phyloP scores from a whole-genome alignment of 169 alveolate species.

The Eimeria zaria region DNA sequence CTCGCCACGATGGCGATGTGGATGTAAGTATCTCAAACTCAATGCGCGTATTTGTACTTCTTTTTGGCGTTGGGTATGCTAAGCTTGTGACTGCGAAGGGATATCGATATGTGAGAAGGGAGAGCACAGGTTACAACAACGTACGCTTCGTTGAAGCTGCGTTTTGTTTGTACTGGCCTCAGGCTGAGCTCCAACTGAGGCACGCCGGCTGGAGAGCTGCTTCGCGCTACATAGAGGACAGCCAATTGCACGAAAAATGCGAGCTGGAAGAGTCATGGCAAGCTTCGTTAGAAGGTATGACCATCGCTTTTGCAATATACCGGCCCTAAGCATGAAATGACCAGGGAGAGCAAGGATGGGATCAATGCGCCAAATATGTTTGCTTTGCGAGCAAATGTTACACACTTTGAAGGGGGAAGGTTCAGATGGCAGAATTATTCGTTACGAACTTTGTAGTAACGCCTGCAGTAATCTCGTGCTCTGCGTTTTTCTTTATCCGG shows the following conservation, averaged over 20 bases:
- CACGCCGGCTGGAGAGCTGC: conserved; percentile 57
- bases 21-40: background rate
- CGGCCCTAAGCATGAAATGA: background rate
- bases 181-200: conserved; percentile 58
- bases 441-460: background rate
- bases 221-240: conserved; percentile 19
- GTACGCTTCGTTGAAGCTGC: background rate
- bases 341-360: background rate
- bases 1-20: conserved; percentile 32
- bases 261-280: conserved; percentile 53
- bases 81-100: background rate
- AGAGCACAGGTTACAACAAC: background rate
- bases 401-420: background rate
- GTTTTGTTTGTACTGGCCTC: background rate
- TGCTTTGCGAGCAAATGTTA: background rate
- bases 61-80: background rate
- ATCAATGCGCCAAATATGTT: background rate
- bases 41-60: background rate
- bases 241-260: conserved; percentile 53
- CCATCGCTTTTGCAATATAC: background rate
- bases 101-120: background rate
- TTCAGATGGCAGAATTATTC: background rate
- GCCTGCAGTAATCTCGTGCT: background rate
- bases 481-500: background rate
- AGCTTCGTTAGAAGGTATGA: conserved; percentile 29